A percentile compares a stretch with the other conserved stretches of the same genome.
phyloP scores from a whole-genome alignment of 352 stramenopile species.

The Pythium phragmiticola region DNA sequence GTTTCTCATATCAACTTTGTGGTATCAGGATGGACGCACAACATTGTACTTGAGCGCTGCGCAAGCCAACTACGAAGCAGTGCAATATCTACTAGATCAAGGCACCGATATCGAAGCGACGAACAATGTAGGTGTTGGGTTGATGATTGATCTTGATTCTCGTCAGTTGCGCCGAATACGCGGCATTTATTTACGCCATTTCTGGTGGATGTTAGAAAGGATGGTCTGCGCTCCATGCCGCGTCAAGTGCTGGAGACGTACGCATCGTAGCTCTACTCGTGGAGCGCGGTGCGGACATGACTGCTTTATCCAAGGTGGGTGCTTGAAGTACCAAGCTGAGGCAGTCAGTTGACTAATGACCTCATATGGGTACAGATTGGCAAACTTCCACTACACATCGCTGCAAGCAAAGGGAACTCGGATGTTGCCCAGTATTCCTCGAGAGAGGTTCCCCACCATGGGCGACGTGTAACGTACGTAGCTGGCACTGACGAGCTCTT shows the following conservation, averaged over 20 bases:
- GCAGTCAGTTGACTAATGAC: too few species aligned
- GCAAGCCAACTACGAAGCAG: neutral
- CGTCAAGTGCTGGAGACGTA: neutral
- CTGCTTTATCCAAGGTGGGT: neutral
- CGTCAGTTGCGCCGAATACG: too few species aligned
- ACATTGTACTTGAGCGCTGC: neutral
- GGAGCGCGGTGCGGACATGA: neutral
- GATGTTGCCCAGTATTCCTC: too few species aligned
- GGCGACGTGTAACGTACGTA: neutral
- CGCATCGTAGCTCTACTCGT: neutral
- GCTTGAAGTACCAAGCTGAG: too few species aligned
- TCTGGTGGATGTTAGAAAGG: neutral
- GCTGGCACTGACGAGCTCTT: neutral
- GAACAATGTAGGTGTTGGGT: too few species aligned
- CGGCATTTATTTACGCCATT: too few species aligned
- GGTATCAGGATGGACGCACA: neutral
- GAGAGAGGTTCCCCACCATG: too few species aligned
- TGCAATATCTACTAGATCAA: neutral
- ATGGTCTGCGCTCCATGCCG: neutral
- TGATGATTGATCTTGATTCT: too few species aligned
- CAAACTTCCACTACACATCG: too few species aligned
- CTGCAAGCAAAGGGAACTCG: too few species aligned
- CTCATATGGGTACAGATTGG: neutral
- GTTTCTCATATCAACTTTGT: too few species aligned
- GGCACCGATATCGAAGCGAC: neutral